Percentiles rank a stretch among this genome's conserved stretches.
phyloP scores from a whole-genome alignment of 441 rosid species.

The Metrosideros polymorpha region DNA sequence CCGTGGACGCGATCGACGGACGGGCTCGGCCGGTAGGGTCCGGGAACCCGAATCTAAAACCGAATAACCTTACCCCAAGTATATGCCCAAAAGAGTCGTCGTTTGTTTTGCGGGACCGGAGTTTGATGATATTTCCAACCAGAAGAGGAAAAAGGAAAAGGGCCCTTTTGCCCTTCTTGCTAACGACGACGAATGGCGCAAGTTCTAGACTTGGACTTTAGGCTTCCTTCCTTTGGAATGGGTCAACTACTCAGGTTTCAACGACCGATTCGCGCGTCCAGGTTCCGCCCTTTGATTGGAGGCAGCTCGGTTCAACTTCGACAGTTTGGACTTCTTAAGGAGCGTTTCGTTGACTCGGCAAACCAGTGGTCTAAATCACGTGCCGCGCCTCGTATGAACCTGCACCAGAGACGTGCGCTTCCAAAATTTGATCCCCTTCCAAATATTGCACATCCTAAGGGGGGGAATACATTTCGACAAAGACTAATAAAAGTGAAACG shows the following conservation, averaged over 20 bases:
- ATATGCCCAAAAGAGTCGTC: too few species aligned
- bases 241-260: not conserved
- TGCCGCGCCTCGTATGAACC: not conserved
- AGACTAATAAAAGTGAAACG: not conserved
- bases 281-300: too few species aligned
- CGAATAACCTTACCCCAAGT: too few species aligned
- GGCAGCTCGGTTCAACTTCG: not conserved
- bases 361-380: not conserved
- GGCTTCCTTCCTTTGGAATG: not conserved
- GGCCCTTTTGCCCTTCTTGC: not conserved
- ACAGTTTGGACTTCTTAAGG: not conserved
- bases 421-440: not conserved
- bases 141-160: too few species aligned
- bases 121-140: too few species aligned
- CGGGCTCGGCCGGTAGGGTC: not conserved
- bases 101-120: too few species aligned
- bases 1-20: not conserved
- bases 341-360: not conserved
- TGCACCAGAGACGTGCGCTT: not conserved
- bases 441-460: rapidly evolving
- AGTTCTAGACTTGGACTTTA: not conserved
- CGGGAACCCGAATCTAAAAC: too few species aligned
- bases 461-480: not conserved
- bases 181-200: not conserved
- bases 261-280: too few species aligned